Base-by-base conservation (phyloP, 257 asterid species). In the Solanum pinnatisectum region DNA sequence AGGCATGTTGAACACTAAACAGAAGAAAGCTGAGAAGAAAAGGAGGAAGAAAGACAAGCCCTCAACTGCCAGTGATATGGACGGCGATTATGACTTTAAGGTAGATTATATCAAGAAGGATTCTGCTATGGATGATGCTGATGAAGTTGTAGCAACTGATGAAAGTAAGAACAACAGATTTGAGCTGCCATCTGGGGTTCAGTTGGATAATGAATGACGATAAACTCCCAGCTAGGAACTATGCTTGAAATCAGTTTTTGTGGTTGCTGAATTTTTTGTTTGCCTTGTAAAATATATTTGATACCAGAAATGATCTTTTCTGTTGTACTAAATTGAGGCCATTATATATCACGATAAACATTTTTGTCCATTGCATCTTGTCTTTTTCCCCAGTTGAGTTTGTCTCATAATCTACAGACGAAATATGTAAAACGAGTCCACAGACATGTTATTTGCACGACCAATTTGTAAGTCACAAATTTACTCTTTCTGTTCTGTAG, bases 1-100 rank as follows among this genome's bases (percentile, higher is more conserved):
- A 91, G 99, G 99, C 84, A 95, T 96, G 92, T 89, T 97, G 33
- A 97, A 96, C 74, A 81, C 97, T 56, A 96, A 93, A 91, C 32
- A 94, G 92, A 93, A 86, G 88, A 97, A 92, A 88, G 95, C 98
- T 32, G 95, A 90, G 88, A 96, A 94, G 91, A 95, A 92, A 85
- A 92, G 90, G 90, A 94, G 87, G 90, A 96, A 94, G 88, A 96
- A 93, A 87, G 95, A 88, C 36, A 91, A 65, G 14, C 87, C 88
- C 86, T 13, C 93, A n/a, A 70, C 93, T 40, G 84, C 91, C 44
- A 82, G 7, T 82, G 86, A 82, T 37, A 91, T 91, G 87, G 91
- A 91, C 11, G 95, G 92, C 16, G 98, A 95, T 90, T 95, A 95
- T 20, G 95, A 95, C 92, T 95, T 96, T 86, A 94, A 94, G 93